Base-by-base conservation (phyloP, 1,139 yeast genomes). In the Candida freyschussii region DNA sequence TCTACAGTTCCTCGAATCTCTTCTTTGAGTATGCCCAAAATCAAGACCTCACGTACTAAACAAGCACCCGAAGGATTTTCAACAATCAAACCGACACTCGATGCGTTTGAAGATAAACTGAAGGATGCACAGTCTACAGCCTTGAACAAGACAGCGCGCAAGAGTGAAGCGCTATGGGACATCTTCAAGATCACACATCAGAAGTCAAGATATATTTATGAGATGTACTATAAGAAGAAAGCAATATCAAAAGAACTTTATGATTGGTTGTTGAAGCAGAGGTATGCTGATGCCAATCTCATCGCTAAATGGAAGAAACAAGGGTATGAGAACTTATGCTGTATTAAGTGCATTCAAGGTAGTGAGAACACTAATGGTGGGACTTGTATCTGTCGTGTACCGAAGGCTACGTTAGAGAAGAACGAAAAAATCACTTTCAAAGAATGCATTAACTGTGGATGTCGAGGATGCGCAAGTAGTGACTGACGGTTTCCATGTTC, bases 291-390 rank as follows among this genome's bases (percentile, higher is more conserved):
- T 53, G 74, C 66, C 6, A 70, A 75, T 27, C 62, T 87, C 39
- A 84, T 87, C 24, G 93, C 95, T 21, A 87, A 87, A 56, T 87
- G 96, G 96, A 78, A 78, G 57, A 86, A 84, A 52, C 79, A 75
- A 52, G 96, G 96, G 7, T 87, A 87, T 57, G 96, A 87, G 53
- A 73, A 80, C 39, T 61, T 87, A 34, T 87, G 97, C 52, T 87
- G 97, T 53, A 58, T 87, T 40, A 70, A 74, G 44, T 87, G 97
- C 53, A 84, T 87, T 24, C 76, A 77, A 47, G 65, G 69, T n/a
- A 62, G 58, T 24, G 85, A 80, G 42, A 75, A 69, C 29, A 73
- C 72, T 46, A 80, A 78, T 44, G 78, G 77, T 9, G 71, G 75
- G 6, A 69, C 89, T 0, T 87, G 96, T 59, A 75, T 87, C 14